Evolutionary conservation across 2,329 filamentous ascomycete species (phyloP).

Genomic region (Penicillium sp.): DNA sequence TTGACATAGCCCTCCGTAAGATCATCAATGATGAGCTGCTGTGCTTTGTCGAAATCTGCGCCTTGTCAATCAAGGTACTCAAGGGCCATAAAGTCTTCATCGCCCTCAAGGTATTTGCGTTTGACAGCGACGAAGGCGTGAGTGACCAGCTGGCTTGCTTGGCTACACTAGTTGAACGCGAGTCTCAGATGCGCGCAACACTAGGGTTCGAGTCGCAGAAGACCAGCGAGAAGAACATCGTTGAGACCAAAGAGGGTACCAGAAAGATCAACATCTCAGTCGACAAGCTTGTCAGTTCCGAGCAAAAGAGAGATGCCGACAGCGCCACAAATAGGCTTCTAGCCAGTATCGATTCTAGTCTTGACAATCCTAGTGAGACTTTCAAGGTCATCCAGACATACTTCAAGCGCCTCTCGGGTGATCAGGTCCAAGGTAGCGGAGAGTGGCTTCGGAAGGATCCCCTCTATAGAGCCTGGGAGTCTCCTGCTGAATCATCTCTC

Average conservation of each 20-base stretch:
- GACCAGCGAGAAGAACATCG: constrained; percentile 21
- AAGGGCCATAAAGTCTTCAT: constrained; percentile 26
- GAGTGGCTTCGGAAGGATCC: constrained; percentile 3
- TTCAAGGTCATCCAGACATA: constrained; percentile 1
- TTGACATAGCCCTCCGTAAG: constrained; percentile 25
- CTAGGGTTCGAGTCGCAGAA: constrained; percentile 28
- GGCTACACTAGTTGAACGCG: constrained; percentile 26
- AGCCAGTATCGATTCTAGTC: constrained; percentile 11
- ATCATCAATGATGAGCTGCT: constrained; percentile 29
- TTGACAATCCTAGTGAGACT: constrained; percentile 14
- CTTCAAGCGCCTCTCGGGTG: constrained; percentile 3
- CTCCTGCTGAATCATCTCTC: background rate
- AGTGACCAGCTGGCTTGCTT: constrained; percentile 24
- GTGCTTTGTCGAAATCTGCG: constrained; percentile 29
- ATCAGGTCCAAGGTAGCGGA: constrained; percentile 12
- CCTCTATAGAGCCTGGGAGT: background rate
- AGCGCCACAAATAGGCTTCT: constrained; percentile 7
- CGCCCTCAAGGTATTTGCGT: constrained; percentile 29
- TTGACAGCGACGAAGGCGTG: constrained; percentile 31
- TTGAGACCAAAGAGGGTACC: constrained; percentile 13
- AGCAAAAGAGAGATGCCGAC: constrained; percentile 16
- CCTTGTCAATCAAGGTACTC: constrained; percentile 26
- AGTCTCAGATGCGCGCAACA: constrained; percentile 29
- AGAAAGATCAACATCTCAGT: constrained; percentile 15
- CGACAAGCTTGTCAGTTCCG: constrained; percentile 13